Conservation (phyloP, 2,329 filamentous ascomycete genomes). For the Verticillium longisporum region DNA sequence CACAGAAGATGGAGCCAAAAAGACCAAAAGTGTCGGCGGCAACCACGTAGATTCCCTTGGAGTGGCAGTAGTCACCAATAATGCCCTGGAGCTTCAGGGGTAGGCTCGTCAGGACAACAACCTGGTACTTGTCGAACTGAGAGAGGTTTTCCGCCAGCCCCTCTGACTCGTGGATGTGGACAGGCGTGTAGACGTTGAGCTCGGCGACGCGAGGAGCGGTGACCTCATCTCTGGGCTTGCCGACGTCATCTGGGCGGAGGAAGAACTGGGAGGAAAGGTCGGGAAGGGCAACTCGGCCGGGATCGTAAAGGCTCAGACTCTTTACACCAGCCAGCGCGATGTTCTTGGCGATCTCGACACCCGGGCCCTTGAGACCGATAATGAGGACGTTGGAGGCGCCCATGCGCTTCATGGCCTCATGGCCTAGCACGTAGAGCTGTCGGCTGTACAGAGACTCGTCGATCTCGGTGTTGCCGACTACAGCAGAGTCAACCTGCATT, state of each 20-base stretch:
- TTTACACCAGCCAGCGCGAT: slow-evolving; percentile 97
- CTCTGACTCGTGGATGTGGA: slow-evolving; percentile 63
- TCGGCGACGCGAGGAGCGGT: slow-evolving; percentile 88
- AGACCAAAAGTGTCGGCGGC: slow-evolving; percentile 86
- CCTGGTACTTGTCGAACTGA: slow-evolving; percentile 85
- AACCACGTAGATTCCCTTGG: slow-evolving; percentile 86
- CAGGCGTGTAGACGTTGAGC: slow-evolving; percentile 92
- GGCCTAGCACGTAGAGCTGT: slow-evolving; percentile 65
- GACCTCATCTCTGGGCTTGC: slow-evolving; percentile 80
- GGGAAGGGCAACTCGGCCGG: slow-evolving; percentile 71
- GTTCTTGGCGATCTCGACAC: slow-evolving; percentile 98
- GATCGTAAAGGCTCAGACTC: slow-evolving; percentile 89
- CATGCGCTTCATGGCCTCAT: slow-evolving; percentile 98
- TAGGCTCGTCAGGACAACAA: slow-evolving; percentile 83
- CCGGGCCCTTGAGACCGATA: slow-evolving; percentile 85
- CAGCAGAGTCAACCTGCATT: slow-evolving; percentile 59
- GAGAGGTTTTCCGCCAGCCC: slow-evolving; percentile 70
- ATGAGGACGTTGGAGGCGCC: slow-evolving; percentile 90
- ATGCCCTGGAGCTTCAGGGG: slow-evolving; percentile 72
- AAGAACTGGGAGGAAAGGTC: slow-evolving; percentile 98
- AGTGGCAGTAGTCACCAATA: slow-evolving; percentile 89
- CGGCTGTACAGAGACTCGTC: slow-evolving; percentile 69
- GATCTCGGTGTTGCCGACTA: slow-evolving; percentile 51
- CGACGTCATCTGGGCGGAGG: slow-evolving; percentile 78
- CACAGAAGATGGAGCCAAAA: slow-evolving; percentile 93